Conservation (phyloP, 192 early-diverging fungal species). For the Phycomyces nitens region DNA sequence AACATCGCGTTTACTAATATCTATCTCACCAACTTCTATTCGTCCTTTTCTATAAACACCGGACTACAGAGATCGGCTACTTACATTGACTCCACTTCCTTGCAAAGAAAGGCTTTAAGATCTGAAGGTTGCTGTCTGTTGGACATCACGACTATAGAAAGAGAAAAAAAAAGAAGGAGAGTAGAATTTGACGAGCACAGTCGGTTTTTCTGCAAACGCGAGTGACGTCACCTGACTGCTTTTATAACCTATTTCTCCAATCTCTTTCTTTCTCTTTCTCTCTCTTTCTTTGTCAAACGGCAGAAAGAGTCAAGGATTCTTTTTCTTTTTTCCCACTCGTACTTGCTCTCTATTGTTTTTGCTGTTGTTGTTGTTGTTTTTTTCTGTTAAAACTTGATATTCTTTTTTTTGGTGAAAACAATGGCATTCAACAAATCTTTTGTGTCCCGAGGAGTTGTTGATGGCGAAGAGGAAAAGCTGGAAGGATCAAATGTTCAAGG, state of each 20-base stretch:
- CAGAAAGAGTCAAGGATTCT: neutral
- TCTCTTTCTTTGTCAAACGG: neutral
- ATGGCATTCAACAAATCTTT: constrained; percentile 24
- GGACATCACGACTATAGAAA: neutral
- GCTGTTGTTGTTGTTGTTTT: too few species aligned
- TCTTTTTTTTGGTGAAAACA: neutral
- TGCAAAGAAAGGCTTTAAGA: constrained; percentile 14
- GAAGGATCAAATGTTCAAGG: constrained; percentile 11
- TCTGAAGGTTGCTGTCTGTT: constrained; percentile 7
- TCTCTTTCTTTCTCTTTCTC: neutral
- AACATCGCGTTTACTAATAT: neutral
- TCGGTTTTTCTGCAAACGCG: constrained; percentile 1
- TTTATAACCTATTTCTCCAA: neutral
- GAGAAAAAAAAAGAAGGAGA: neutral
- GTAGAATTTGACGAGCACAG: neutral
- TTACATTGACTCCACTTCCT: constrained; percentile 20
- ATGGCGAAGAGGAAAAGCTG: constrained; percentile 13
- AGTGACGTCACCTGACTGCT: constrained; percentile 4
- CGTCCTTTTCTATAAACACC: neutral
- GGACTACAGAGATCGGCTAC: neutral
- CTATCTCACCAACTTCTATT: neutral
- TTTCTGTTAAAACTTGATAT: too few species aligned
- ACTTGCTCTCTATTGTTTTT: neutral
- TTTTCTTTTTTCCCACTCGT: neutral
- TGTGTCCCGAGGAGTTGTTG: constrained; percentile 27